These are phyloP conservation scores for Detonula confervacea DNA, from an alignment of 352 stramenopile species.

Conservation along the genomic window DNA sequence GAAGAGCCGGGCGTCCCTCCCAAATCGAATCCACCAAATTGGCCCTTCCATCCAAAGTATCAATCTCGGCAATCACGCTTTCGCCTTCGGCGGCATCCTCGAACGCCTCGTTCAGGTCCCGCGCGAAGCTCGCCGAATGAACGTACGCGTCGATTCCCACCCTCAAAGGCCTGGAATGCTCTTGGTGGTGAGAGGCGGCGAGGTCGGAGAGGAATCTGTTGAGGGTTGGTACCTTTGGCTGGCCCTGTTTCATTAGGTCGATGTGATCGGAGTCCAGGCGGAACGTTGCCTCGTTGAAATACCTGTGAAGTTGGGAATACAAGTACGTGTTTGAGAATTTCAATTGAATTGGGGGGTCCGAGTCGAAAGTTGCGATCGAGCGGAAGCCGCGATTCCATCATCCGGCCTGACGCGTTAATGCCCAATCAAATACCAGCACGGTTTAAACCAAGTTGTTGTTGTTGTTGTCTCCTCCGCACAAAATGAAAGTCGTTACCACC, in stretches of 20 bases:
- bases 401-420: too few relatives aligned
- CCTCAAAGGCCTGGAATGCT: conserved; percentile 60
- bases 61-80: conserved; percentile 67
- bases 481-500: too few relatives aligned
- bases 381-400: too few relatives aligned
- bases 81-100: conserved; percentile 42
- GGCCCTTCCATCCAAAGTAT: conserved; percentile 73
- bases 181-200: conserved; percentile 79
- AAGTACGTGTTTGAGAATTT: too few relatives aligned
- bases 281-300: conserved; percentile 96
- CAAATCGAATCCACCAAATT: conserved; percentile 98
- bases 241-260: conserved; percentile 94
- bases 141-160: conserved; percentile 96
- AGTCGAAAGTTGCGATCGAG: too few relatives aligned
- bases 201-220: conserved; percentile 88
- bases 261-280: conserved; percentile 87
- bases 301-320: too few relatives aligned
- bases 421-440: too few relatives aligned
- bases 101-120: conserved; percentile 75
- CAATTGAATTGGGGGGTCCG: too few relatives aligned
- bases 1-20: conserved; percentile 84
- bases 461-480: too few relatives aligned
- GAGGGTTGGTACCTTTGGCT: conserved; percentile 91
- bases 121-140: conserved; percentile 89
- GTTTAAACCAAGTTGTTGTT: too few relatives aligned